These are phyloP conservation scores for Aspergillus jensenii DNA, from an alignment of 2,329 filamentous ascomycete species.

Conservation along the genomic window DNA sequence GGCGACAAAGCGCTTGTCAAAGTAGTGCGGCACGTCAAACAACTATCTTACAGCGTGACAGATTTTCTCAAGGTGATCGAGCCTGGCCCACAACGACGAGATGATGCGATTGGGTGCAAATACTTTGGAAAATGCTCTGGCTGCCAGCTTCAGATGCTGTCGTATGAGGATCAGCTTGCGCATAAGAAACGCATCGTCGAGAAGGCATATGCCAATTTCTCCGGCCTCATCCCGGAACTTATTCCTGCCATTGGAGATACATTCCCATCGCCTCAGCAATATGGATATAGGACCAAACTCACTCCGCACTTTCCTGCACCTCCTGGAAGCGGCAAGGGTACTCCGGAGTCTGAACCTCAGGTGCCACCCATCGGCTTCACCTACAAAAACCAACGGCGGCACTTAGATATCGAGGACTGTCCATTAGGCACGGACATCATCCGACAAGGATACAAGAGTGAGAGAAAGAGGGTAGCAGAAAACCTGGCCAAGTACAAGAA, in stretches of 20 bases:
- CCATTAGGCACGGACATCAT: constrained; percentile 90
- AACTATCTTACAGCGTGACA: constrained; percentile 69
- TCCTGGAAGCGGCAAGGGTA: constrained; percentile 54
- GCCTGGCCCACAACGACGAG: constrained; percentile 74
- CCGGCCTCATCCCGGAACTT: constrained; percentile 71
- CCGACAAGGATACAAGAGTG: constrained; percentile 72
- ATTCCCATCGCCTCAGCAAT: constrained; percentile 85
- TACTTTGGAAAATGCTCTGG: constrained; percentile 89
- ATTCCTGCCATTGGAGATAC: constrained; percentile 79
- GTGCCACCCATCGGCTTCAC: constrained; percentile 88
- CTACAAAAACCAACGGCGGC: constrained; percentile 74
- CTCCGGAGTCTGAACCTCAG: constrained; percentile 44
- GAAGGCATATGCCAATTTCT: constrained; percentile 90
- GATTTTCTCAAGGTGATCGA: constrained; percentile 78
- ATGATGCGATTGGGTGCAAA: constrained; percentile 72
- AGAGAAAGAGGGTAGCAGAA: constrained; percentile 71
- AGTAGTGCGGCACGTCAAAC: constrained; percentile 68
- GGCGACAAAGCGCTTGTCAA: constrained; percentile 80
- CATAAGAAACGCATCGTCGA: constrained; percentile 86
- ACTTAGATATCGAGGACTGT: constrained; percentile 95
- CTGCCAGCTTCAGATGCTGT: constrained; percentile 97
- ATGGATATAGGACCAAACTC: constrained; percentile 92
- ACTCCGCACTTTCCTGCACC: constrained; percentile 94
- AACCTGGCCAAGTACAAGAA: constrained; percentile 71
- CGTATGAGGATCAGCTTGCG: constrained; percentile 78